Conservation (phyloP, 371 early-diverging fungal species). For the Circinella minor region DNA sequence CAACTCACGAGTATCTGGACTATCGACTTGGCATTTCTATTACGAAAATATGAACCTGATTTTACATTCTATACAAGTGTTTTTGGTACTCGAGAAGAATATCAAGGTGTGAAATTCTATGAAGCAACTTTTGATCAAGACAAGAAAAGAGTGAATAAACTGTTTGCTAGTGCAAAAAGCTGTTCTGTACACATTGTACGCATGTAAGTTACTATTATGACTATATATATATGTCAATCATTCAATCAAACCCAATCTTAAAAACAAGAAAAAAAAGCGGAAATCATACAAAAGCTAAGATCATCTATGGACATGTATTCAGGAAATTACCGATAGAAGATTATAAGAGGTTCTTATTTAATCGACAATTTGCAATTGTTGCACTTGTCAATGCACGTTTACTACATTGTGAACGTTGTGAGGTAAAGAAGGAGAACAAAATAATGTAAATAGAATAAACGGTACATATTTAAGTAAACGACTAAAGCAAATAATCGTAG, state of each 20-base stretch:
- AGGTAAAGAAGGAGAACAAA: constrained; percentile 23
- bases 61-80: constrained; percentile 89
- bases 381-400: constrained; percentile 74
- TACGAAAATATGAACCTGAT: constrained; percentile 72
- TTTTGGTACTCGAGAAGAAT: constrained; percentile 78
- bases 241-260: no score
- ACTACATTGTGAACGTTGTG: constrained; percentile 66
- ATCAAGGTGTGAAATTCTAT: constrained; percentile 74
- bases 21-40: constrained; percentile 81
- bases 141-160: constrained; percentile 70
- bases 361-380: constrained; percentile 73
- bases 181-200: constrained; percentile 74
- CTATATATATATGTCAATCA: no score
- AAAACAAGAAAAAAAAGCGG: neutral
- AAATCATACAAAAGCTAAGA: neutral
- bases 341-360: constrained; percentile 77
- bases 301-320: neutral
- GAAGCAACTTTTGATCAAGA: constrained; percentile 72
- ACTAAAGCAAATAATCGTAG: constrained; percentile 22
- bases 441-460: neutral
- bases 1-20: constrained; percentile 85
- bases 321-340: constrained; percentile 78
- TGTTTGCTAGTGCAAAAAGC: constrained; percentile 80
- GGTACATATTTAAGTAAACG: neutral
- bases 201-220: constrained; percentile 45